phyloP scores from a whole-genome alignment of 768 basidiomycete genomes.

The Serendipita vermifera region DNA sequence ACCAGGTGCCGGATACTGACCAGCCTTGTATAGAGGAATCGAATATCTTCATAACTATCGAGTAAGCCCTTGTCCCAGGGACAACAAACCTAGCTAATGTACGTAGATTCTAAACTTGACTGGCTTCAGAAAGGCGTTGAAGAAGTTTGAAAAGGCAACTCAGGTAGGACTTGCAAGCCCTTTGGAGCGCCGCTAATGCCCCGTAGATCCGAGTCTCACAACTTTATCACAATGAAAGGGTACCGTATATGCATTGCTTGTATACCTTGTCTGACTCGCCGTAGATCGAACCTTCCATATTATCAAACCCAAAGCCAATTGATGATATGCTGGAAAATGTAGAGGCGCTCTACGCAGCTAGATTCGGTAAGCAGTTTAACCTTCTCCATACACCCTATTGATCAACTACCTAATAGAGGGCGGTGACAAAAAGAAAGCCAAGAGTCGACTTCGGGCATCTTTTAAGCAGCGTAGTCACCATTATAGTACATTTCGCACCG shows the following conservation, averaged over 20 bases:
- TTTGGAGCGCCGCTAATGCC: background rate
- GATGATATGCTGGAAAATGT: slow-evolving; percentile 57
- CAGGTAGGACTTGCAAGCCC: slow-evolving; percentile 33
- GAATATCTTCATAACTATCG: slow-evolving; percentile 84
- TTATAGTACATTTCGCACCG: slow-evolving; percentile 61
- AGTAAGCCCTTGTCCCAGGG: slow-evolving; percentile 30
- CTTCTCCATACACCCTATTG: background rate
- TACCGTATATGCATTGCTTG: slow-evolving; percentile 19
- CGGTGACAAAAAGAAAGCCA: slow-evolving; percentile 71
- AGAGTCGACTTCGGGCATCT: slow-evolving; percentile 47
- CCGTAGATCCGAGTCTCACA: slow-evolving; percentile 52
- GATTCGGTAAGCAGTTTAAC: slow-evolving; percentile 48
- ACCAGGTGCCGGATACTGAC: background rate
- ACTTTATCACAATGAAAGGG: slow-evolving; percentile 72
- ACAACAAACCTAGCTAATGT: background rate
- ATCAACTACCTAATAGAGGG: slow-evolving; percentile 27
- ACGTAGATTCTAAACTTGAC: slow-evolving; percentile 69
- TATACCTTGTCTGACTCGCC: background rate
- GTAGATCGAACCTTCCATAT: slow-evolving; percentile 53
- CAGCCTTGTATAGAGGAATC: slow-evolving; percentile 38
- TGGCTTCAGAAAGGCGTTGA: slow-evolving; percentile 76
- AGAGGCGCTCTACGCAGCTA: slow-evolving; percentile 60
- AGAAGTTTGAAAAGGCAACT: slow-evolving; percentile 75
- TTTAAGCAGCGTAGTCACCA: slow-evolving; percentile 45
- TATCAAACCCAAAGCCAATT: slow-evolving; percentile 50